phyloP scores from a whole-genome alignment of 768 basidiomycete species.

The Leucocoprinus leucothites region DNA sequence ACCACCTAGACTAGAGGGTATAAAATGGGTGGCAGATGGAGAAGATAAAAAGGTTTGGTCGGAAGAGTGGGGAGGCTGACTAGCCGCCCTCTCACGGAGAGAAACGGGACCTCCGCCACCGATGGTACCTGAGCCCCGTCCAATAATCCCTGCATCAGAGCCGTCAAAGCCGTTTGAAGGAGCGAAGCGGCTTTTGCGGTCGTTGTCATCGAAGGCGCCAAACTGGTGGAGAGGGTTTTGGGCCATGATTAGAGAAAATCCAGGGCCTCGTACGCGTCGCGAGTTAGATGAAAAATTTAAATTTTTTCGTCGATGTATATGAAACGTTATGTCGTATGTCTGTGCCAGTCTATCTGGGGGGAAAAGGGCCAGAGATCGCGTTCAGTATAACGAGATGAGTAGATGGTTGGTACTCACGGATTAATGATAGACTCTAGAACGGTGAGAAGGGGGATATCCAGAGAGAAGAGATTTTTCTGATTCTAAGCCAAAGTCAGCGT shows the following conservation, averaged over 20 bases:
- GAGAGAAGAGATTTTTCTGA: neutral
- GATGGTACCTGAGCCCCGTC: conserved; percentile 17
- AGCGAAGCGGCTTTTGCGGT: conserved; percentile 9
- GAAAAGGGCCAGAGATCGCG: neutral
- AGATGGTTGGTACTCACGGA: neutral
- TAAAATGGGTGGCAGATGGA: conserved; percentile 47
- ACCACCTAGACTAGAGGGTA: conserved; percentile 48
- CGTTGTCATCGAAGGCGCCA: conserved; percentile 7
- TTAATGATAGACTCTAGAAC: conserved; percentile 12
- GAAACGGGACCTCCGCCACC: conserved; percentile 41
- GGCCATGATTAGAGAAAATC: neutral
- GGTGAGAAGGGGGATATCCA: conserved; percentile 2
- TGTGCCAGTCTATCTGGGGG: conserved; percentile 10
- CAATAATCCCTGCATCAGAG: neutral
- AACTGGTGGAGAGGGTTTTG: conserved; percentile 9
- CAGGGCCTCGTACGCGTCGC: conserved; percentile 4
- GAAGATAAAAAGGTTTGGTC: conserved; percentile 46
- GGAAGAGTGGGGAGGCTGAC: conserved; percentile 61
- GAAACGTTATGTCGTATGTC: neutral
- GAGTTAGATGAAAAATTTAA: neutral
- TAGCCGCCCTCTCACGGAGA: conserved; percentile 62
- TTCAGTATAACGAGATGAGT: neutral
- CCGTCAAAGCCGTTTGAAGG: conserved; percentile 6
- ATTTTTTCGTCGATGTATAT: neutral
- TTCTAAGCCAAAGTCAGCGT: conserved; percentile 5